Base-by-base conservation (phyloP, 164 flowering plant genomes). In the Kingdonia uniflora region DNA sequence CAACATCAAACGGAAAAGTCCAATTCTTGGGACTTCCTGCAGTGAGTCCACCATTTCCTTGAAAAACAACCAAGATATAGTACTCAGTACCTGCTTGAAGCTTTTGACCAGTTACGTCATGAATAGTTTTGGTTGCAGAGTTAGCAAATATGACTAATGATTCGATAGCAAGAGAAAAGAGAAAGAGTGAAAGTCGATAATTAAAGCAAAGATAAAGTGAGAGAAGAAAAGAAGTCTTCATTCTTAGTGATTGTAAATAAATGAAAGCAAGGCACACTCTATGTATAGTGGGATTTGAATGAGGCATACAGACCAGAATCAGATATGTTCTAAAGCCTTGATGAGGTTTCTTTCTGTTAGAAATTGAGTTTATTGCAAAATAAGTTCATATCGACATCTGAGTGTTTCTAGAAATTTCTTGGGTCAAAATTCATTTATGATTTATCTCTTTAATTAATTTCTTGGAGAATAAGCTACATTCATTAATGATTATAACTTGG, bases 1-100 rank as follows among this genome's bases (percentile, higher is more conserved):
- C 53, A 1, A 66, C 69, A 23, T 57, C 42, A 0, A 66, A 40
- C 0, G 76, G 76, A 40, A 68, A 66, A 14, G 59, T 47, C 0
- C 51, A 37, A 14, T 62, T 57, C 1, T 45, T 22, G 19, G 38
- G 47, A 13, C 41, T 17, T 5, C 52, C 49, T 6, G 65, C 17
- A 20, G 61, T 48, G 5, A 72, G 66, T 2, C 73, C 69, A 17
- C 76, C 69, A 1, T 23, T 17, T 11, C 64, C 64, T 5, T 59
- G 50, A 42, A 43, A 2, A 12, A 61, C 56, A 1, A 71, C 62
- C 14, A 67, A 42, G 46, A 70, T 56, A 56, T 61, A 53, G 64
- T 73, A 73, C 14, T 61, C 53, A 7, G 41, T 39, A 4, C 61
- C 57, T 2, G 63, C 19, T 33, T 20, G 48, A 42, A 73, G 56